Base-by-base conservation (phyloP, 164 flowering plant genomes). In the Sedum album region DNA sequence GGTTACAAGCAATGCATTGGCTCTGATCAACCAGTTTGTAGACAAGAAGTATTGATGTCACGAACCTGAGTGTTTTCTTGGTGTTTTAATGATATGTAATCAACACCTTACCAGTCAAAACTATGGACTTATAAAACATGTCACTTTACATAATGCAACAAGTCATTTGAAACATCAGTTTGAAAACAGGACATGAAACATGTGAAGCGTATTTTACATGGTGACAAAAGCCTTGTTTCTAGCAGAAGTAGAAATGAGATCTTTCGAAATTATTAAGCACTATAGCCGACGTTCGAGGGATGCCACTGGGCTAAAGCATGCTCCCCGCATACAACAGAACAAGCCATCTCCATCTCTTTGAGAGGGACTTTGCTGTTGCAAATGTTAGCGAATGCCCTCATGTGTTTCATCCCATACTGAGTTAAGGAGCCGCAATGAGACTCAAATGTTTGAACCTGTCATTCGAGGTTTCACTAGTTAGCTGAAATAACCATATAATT, bases 401-500 rank as follows among this genome's bases (percentile, higher is more conserved):
- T 89, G 74, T 94, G 93, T 63, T 89, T 94, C 98, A 91, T 94
- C 25, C 97, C 97, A 36, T 94, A 91, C 61, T 93, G 96, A 18
- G 90, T 84, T 31, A 93, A 73, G 2, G 85, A 84, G 6, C 98
- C 98, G 57, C 97, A 91, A 2, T 83, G 78, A 1, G 78, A 72
- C 51, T 93, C 97, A 30, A 89, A 93, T 42, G 74, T 2, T 9
- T 80, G 80, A 31, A 91, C 96, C 96, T 90, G 79, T 30, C 8
- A 41, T 20, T 8, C 39, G 38, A 20, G 26, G 23, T 41, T 35
- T 38, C 5, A 10, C 6, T 15, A 23, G 18, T 65, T 10, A 23
- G 35, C 38, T 4, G 20, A 9, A 5, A 62, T 17, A 13, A 9
- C 6, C 36, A 20, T 60, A 51, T 35, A 21, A 67, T 13, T 44